These are phyloP conservation scores for Carpinus viminea DNA, from an alignment of 306 rosid genomes.

Conservation along the genomic window DNA sequence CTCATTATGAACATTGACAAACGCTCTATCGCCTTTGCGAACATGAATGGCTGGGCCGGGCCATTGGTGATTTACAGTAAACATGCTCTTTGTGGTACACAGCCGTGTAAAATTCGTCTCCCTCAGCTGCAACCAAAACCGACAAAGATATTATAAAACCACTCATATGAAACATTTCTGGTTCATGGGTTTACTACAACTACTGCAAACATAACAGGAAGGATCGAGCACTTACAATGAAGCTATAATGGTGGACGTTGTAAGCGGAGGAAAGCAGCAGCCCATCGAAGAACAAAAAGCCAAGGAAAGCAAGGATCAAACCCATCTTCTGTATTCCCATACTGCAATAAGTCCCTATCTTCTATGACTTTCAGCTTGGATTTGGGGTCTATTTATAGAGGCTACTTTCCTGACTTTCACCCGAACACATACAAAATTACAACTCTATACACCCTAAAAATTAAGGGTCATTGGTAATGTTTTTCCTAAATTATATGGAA, in stretches of 20 bases:
- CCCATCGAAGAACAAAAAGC: conserved; percentile 10
- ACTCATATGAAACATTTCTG: neutral
- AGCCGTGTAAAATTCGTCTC: conserved; percentile 33
- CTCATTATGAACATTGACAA: conserved; percentile 28
- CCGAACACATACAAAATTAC: no score
- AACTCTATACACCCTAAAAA: no score
- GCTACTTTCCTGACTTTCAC: neutral
- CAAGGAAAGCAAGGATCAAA: conserved; percentile 6
- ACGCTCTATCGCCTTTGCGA: conserved; percentile 32
- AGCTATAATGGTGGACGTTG: conserved; percentile 26
- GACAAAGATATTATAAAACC: neutral
- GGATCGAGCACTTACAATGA: conserved; percentile 12
- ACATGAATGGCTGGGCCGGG: conserved; percentile 43
- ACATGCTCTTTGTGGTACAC: conserved; percentile 30
- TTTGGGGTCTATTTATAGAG: neutral
- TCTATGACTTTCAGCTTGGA: neutral
- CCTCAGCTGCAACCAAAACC: conserved; percentile 11
- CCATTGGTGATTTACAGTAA: conserved; percentile 29
- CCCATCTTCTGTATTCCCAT: conserved; percentile 5
- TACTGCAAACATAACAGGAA: neutral
- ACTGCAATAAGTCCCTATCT: neutral
- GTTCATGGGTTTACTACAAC: neutral
- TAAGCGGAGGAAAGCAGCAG: conserved; percentile 12
- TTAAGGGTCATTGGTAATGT: no score
- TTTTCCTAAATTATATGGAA: no score